Base-by-base conservation (phyloP, 1,284 basidiomycete species). In the Wolfiporia cocos region DNA sequence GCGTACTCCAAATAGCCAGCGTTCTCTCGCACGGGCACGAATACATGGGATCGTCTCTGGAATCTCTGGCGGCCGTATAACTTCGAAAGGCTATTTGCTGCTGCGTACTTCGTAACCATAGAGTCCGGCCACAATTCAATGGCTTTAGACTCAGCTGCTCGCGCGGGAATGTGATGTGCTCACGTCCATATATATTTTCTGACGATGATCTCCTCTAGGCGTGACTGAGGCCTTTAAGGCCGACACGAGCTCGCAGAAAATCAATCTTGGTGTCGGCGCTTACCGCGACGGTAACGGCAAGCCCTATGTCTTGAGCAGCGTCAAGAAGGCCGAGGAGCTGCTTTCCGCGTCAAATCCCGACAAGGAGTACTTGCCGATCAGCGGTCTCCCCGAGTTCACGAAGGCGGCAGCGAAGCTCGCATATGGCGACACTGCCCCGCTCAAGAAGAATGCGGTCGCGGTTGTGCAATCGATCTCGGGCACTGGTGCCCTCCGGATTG, bases 351-450 rank as follows among this genome's bases (percentile, higher is more conserved):
- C 78, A 49, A 78, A 81, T 51, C 75, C 76, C 35, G 95, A 99
- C 82, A 98, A 99, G 73, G 95, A 99, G 68, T 99, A 99, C 68
- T 81, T 98, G 37, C 92, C 92, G 50, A 99, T 99, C 66, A 95
- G 91, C 42, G 92, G 93, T 63, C 81, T 92, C 40, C 70, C 82
- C 31, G 77, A 86, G 42, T 97, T 98, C 67, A 94, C 87, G 57
- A 83, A 86, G 65, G 83, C 86, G 46, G 94, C 96, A 17, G 86
- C 88, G 43, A 81, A 89, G 62, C 78, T 99, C 41, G 96, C 96
- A 15, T 98, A 97, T 64, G 93, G 96, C 44, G 85, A 93, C 57
- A 88, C 84, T 51, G 68, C 63, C 31, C 89, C 89, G 11, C 62
- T 97, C 40, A 76, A 78, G 50, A 75, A 86, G 58, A 82, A 82